These are phyloP conservation scores for Carnegiea gigantea DNA, from an alignment of 179 eudicot species.

Conservation along the genomic window DNA sequence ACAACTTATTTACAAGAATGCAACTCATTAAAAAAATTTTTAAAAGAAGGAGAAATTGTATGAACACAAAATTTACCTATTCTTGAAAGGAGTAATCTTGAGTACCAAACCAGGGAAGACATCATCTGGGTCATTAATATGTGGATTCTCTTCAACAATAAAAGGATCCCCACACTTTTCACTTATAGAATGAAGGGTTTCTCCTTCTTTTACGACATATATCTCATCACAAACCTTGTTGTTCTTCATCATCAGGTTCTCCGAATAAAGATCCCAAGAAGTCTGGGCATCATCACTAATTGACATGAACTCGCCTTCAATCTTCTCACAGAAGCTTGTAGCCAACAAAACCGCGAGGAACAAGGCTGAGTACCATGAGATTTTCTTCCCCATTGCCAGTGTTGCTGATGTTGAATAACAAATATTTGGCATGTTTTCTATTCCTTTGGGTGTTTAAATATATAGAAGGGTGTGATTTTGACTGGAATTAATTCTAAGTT, in stretches of 20 bases:
- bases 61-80: conserved; percentile 16
- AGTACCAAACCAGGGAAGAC: conserved; percentile 47
- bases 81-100: conserved; percentile 37
- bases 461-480: not conserved
- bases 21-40: not conserved
- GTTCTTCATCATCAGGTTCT: conserved; percentile 12
- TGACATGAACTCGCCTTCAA: not conserved
- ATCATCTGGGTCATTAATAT: conserved; percentile 48
- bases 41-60: not conserved
- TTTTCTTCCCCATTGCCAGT: conserved; percentile 28
- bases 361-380: conserved; percentile 24
- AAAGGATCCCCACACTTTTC: conserved; percentile 49
- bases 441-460: not conserved
- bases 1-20: not conserved
- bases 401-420: not conserved
- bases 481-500: not conserved
- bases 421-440: not conserved
- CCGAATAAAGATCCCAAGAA: not conserved
- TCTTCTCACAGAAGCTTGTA: conserved; percentile 29
- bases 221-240: conserved; percentile 37
- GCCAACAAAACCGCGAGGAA: conserved; percentile 27
- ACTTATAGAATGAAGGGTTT: conserved; percentile 41
- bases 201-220: conserved; percentile 49
- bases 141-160: conserved; percentile 49
- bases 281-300: not conserved